A percentile compares a stretch with the other conserved stretches of the same genome.
Evolutionary conservation across 768 basidiomycete species (phyloP).

Genomic region (Rhodotorula paludigena): DNA sequence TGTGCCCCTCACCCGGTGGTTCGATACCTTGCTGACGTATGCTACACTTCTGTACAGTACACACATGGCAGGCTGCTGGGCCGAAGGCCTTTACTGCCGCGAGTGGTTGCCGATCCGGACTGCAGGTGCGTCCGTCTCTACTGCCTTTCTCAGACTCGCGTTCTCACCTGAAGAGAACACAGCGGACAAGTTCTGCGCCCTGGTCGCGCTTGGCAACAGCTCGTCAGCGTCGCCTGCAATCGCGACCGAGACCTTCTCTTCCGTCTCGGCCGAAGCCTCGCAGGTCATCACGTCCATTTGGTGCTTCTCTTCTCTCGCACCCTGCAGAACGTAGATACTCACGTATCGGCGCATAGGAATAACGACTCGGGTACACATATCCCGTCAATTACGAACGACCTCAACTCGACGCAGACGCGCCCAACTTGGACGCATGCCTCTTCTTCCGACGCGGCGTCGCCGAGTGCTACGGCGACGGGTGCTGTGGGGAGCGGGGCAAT

Average conservation of each 20-base stretch:
- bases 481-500: neutral
- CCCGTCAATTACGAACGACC: conserved; percentile 28
- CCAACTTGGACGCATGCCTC: conserved; percentile 20
- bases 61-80: conserved; percentile 37
- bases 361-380: conserved; percentile 35
- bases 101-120: conserved; percentile 33
- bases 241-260: conserved; percentile 4
- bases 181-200: conserved; percentile 37
- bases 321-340: no score
- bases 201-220: conserved; percentile 4
- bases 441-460: neutral
- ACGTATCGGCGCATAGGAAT: conserved; percentile 14
- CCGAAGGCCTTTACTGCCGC: conserved; percentile 25
- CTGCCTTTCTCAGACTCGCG: neutral
- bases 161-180: neutral
- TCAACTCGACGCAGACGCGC: conserved; percentile 9
- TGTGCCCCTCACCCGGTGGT: neutral
- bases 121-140: conserved; percentile 5
- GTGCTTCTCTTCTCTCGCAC: neutral
- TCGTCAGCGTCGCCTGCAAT: neutral
- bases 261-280: conserved; percentile 20
- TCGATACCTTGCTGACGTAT: neutral
- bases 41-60: neutral
- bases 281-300: conserved; percentile 34
- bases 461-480: neutral